phyloP scores from a whole-genome alignment of 768 basidiomycete genomes.

The Piloderma croceum region DNA sequence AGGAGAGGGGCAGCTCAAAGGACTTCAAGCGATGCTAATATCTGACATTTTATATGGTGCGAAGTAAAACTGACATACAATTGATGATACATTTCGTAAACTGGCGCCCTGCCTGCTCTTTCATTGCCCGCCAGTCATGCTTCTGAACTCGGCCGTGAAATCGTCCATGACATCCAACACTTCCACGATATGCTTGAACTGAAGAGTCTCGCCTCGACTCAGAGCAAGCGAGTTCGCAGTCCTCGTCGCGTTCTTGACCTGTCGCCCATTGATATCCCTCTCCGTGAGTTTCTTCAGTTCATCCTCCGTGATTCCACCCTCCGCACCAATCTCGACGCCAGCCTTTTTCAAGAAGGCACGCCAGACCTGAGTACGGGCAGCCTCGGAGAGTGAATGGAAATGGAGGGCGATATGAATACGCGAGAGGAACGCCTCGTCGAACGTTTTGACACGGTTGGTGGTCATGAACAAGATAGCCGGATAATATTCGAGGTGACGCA shows the following conservation, averaged over 20 bases:
- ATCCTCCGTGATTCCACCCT: constrained; percentile 31
- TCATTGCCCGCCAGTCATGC: background rate
- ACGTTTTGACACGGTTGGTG: constrained; percentile 51
- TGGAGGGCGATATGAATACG: constrained; percentile 63
- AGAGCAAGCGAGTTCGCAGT: constrained; percentile 58
- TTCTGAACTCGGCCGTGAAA: constrained; percentile 43
- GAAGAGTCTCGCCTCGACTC: constrained; percentile 41
- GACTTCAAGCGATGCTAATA: no score
- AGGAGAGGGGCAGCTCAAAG: no score
- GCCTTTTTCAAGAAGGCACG: constrained; percentile 51
- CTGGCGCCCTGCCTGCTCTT: no score
- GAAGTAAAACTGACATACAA: no score
- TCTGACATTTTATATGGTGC: no score
- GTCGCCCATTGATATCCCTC: constrained; percentile 54
- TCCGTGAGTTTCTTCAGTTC: constrained; percentile 43
- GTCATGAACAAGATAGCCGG: constrained; percentile 53
- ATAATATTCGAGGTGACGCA: constrained; percentile 54
- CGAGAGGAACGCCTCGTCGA: constrained; percentile 66
- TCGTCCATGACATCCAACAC: constrained; percentile 60
- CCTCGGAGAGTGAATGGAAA: constrained; percentile 50
- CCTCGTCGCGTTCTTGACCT: constrained; percentile 66
- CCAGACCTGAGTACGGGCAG: constrained; percentile 59
- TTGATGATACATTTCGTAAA: no score
- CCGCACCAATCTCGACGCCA: constrained; percentile 35
- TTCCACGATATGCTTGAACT: constrained; percentile 47